phyloP scores from a whole-genome alignment of 73 alveolate genomes.

The Stentor coeruleus region DNA sequence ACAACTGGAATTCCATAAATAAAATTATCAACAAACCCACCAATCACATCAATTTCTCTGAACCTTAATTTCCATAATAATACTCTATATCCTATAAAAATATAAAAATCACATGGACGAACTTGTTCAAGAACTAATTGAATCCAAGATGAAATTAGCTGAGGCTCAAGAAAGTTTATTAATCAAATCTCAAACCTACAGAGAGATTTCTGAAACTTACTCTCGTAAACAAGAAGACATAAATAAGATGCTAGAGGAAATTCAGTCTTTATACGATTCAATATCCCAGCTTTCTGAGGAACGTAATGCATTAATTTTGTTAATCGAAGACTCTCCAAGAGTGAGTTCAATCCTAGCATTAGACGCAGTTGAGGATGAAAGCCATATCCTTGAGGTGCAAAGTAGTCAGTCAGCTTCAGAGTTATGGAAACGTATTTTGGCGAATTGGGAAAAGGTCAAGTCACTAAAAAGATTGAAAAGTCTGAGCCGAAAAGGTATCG shows the following conservation, averaged over 20 bases:
- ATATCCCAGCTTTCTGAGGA: not conserved
- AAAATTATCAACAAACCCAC: too few species aligned
- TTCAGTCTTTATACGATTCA: not conserved
- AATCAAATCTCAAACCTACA: not conserved
- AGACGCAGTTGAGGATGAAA: not conserved
- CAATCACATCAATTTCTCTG: too few species aligned
- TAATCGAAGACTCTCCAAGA: not conserved
- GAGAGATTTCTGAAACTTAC: not conserved
- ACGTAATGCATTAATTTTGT: not conserved
- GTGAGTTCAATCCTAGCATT: not conserved
- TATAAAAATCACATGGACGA: too few species aligned
- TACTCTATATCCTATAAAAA: too few species aligned
- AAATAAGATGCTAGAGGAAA: not conserved
- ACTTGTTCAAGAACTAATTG: not conserved
- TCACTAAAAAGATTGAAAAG: conserved; percentile 45
- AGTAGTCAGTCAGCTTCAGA: not conserved
- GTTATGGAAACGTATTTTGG: conserved; percentile 30
- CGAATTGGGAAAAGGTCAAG: conserved; percentile 68
- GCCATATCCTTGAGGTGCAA: not conserved
- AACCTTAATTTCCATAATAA: too few species aligned
- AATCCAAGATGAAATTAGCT: not conserved
- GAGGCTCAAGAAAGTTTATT: not conserved
- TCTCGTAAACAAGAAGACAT: not conserved
- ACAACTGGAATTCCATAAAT: too few species aligned
- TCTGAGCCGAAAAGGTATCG: conserved; percentile 49